phyloP scores from a whole-genome alignment of 305 asterid genomes.

The Plantago rigida region DNA sequence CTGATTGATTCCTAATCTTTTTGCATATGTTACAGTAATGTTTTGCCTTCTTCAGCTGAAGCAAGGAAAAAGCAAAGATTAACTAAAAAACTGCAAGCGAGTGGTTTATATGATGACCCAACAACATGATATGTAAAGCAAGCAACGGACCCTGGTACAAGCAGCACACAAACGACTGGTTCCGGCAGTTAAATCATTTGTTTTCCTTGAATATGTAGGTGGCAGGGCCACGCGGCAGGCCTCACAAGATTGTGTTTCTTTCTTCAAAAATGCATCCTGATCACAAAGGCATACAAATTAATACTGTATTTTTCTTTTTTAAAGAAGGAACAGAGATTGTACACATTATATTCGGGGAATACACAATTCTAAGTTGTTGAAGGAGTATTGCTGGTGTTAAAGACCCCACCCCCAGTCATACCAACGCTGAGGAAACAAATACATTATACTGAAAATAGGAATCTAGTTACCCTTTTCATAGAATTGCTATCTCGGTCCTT shows the following conservation, averaged over 20 bases:
- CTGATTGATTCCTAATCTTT: slow-evolving; percentile 72
- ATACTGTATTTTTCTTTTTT: too few relatives aligned
- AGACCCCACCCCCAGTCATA: too few relatives aligned
- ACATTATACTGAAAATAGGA: not conserved
- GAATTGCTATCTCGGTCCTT: slow-evolving; percentile 52
- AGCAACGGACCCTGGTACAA: slow-evolving; percentile 79
- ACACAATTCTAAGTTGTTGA: too few relatives aligned
- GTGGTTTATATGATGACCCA: slow-evolving; percentile 26
- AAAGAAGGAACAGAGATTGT: not conserved
- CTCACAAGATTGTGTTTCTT: slow-evolving; percentile 60
- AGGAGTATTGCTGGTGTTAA: too few relatives aligned
- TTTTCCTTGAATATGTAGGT: slow-evolving; percentile 48
- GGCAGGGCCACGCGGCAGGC: slow-evolving; percentile 62
- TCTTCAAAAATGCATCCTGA: slow-evolving; percentile 48
- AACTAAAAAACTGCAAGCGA: slow-evolving; percentile 22
- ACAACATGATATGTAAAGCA: slow-evolving; percentile 24
- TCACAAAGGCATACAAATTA: slow-evolving; percentile 7
- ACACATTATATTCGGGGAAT: too few relatives aligned
- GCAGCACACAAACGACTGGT: slow-evolving; percentile 68
- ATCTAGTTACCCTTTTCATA: slow-evolving; percentile 40
- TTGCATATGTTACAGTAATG: slow-evolving; percentile 94
- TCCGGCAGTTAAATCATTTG: slow-evolving; percentile 39
- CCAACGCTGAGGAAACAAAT: too few relatives aligned
- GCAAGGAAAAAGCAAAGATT: slow-evolving; percentile 24
- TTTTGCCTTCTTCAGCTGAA: slow-evolving; percentile 75